Percentiles rank a stretch among this genome's conserved stretches.
phyloP scores from a whole-genome alignment of 257 asterid genomes.

The Agastache rugosa region DNA sequence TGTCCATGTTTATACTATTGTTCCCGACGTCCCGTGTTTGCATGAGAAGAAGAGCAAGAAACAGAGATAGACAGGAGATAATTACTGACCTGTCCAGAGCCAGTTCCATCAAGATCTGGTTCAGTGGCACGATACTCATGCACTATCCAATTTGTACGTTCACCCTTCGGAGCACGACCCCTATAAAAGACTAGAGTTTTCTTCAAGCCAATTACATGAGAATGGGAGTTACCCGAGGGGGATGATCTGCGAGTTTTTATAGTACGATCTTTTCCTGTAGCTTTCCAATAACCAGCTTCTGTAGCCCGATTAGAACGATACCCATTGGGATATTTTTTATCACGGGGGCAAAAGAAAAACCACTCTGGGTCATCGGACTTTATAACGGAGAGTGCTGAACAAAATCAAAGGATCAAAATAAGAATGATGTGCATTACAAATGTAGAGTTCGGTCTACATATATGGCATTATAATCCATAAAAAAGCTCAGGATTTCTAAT shows the following conservation, averaged over 20 bases:
- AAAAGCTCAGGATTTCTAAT: background rate
- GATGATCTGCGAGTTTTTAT: constrained; percentile 62
- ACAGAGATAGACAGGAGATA: constrained; percentile 7
- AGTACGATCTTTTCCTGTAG: constrained; percentile 88
- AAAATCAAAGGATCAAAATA: constrained; percentile 24
- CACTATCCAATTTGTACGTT: constrained; percentile 82
- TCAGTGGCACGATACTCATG: constrained; percentile 89
- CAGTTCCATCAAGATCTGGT: constrained; percentile 81
- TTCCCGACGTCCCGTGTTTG: background rate
- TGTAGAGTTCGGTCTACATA: constrained; percentile 5
- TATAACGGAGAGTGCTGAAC: constrained; percentile 73
- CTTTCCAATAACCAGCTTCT: constrained; percentile 85
- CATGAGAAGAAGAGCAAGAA: background rate
- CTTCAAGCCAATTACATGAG: constrained; percentile 73
- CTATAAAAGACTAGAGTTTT: constrained; percentile 79
- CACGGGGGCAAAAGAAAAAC: constrained; percentile 83
- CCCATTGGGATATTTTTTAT: constrained; percentile 78
- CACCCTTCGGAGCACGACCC: constrained; percentile 93
- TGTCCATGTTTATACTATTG: background rate
- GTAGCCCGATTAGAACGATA: constrained; percentile 83
- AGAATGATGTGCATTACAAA: background rate
- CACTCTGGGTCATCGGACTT: constrained; percentile 81
- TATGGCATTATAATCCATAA: constrained; percentile 4
- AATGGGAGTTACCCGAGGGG: constrained; percentile 41
- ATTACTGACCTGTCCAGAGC: constrained; percentile 71